Base-by-base conservation (phyloP, 140 eudicot species). In the Erigeron philadelphicus region DNA sequence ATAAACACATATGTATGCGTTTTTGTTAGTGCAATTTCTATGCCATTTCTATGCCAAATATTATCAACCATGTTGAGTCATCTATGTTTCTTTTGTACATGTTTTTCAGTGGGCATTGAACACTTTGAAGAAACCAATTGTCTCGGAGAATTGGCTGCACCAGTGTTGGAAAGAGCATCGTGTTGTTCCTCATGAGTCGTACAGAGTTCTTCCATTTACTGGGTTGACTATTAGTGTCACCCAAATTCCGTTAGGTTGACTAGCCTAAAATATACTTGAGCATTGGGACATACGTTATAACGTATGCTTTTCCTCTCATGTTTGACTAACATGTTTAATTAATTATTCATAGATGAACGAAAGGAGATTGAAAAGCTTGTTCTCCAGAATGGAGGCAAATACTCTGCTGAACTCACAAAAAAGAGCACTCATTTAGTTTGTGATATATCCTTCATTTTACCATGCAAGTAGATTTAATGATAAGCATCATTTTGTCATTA, bases 81-180 rank as follows among this genome's bases (percentile, higher is more conserved):
- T 16, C 53, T 71, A 8, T 63, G 58, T 61, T 48, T 59, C 45
- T 35, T 58, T 40, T 6, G 48, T 62, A 58, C 38, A 57, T 64
- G 25, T 55, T 69, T 64, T 80, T 76, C 87, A 93, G 98, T 93
- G 95, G 95, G 98, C 98, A 72, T 66, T 80, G 70, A 82, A 83
- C 81, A 60, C n/a, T 76, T 76, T 84, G 9, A 89, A 79, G 88
- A 92, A 86, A 81, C 96, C 96, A 59, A 85, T 93, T 62, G 95
- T 93, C 64, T 86, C 87, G 3, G 81, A 78, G 44, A 83, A 81
- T 74, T 93, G 98, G 98, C 67, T 93, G 71, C 83, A 79, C 61
- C 98, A 89, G 69, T 93, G 98, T 71, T 89, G 98, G 98, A 89
- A 84, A 75, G 96, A 93, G 79, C 98, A 93, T 72, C 96, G 96